Base-by-base conservation (phyloP, 371 early-diverging fungal species). In the Rhizomucor miehei region DNA sequence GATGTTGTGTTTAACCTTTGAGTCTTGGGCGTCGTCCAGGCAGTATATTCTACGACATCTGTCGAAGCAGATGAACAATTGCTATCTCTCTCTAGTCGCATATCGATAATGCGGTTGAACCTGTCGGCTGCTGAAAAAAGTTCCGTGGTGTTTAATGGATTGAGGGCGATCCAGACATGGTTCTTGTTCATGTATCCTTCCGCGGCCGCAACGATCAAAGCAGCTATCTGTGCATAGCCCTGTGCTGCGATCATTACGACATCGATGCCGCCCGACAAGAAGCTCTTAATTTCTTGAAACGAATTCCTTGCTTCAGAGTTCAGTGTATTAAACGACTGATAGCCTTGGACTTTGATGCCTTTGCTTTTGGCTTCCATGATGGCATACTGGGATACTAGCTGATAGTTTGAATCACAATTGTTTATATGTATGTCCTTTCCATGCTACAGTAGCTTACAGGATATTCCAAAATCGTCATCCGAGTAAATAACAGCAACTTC, bases 221-320 rank as follows among this genome's bases (percentile, higher is more conserved):
- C 67, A 0, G 77, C 56, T 0, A 70, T 29, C 24, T 71, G 78
- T 2, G 79, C 74, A 4, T 59, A 47, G 11, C 64, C 69, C n/a
- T 74, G 69, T 0, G 83, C 79, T 2, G 80, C 83, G 13, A 82
- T 54, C 19, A 79, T 48, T 11, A 80, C 60, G 23, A 82, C 63
- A 36, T 73, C 70, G 12, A 63, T 68, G 5, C 80, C 81, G 13
- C 75, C 64, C 0, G 54, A 56, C n/a, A 63, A 48, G 10, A 82
- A 57, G 0, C 53, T 48, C 24, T 77, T 65, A 1, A 82, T 40
- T 0, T 53, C 54, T 17, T 53, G 21, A 14, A n/a, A 2, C 5
- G 45, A 36, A 36, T 53, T 44, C 20, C 40, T 37, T 1, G 45
- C n/a, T 2, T 44, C 10, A 12, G 20, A 55, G 13, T 75, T 80